phyloP scores from a whole-genome alignment of 495 filamentous ascomycete genomes.

The Daldinia vernicosa region DNA sequence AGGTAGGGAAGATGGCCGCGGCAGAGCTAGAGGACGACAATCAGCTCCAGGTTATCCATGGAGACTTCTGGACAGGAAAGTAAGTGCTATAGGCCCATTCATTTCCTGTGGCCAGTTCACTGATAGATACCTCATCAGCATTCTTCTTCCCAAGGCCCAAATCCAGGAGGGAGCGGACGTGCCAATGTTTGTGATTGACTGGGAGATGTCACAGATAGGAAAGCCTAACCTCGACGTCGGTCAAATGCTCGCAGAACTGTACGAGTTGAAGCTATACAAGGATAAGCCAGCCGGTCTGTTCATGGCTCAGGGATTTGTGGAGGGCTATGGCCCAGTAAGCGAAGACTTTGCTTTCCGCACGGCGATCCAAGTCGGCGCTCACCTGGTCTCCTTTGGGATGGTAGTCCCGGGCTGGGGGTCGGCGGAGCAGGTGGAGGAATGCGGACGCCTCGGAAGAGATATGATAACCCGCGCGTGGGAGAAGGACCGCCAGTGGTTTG shows the following conservation, averaged over 20 bases:
- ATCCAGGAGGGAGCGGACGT: conserved; percentile 38
- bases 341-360: conserved; percentile 59
- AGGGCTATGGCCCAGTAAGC: conserved; percentile 55
- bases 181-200: conserved; percentile 61
- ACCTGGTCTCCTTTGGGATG: conserved; percentile 62
- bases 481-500: conserved; percentile 62
- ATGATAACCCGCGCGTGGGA: conserved; percentile 64
- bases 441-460: conserved; percentile 62
- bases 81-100: conserved; percentile 44
- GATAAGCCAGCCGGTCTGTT: conserved; percentile 53
- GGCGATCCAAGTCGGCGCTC: conserved; percentile 61
- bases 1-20: conserved; percentile 51
- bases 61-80: conserved; percentile 69
- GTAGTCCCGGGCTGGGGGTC: conserved; percentile 63
- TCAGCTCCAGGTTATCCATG: conserved; percentile 58
- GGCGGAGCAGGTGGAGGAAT: conserved; percentile 57
- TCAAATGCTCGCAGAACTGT: conserved; percentile 66
- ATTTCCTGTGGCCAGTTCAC: neutral
- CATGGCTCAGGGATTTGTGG: conserved; percentile 56
- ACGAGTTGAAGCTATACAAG: conserved; percentile 62
- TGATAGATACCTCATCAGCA: conserved; percentile 29
- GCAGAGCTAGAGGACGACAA: conserved; percentile 48
- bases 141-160: conserved; percentile 37
- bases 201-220: conserved; percentile 61
- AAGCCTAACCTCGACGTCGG: conserved; percentile 59